Evolutionary conservation across 345 rosid species (phyloP).

Genomic region (Viola odorata): DNA sequence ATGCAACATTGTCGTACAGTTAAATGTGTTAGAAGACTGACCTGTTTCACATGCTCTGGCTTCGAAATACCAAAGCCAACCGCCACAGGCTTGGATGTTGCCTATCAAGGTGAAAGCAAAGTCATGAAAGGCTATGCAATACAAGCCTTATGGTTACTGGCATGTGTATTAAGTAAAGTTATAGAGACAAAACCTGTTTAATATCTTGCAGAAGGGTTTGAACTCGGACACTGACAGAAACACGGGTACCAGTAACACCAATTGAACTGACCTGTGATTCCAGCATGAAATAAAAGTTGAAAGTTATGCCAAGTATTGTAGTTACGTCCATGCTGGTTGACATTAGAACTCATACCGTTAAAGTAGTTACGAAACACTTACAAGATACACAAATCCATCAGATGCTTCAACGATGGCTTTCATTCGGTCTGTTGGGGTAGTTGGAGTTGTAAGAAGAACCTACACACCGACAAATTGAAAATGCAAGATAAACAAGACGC

Average conservation of each 20-base stretch:
- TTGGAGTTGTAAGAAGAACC: slow-evolving; percentile 88
- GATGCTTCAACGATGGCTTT: slow-evolving; percentile 74
- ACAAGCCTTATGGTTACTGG: not conserved
- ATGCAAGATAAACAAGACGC: not conserved
- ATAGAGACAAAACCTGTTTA: slow-evolving; percentile 43
- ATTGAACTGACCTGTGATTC: slow-evolving; percentile 63
- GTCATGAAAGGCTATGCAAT: not conserved
- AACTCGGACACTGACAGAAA: slow-evolving; percentile 58
- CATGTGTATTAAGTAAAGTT: not conserved
- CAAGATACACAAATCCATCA: slow-evolving; percentile 84
- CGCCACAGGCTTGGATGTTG: slow-evolving; percentile 66
- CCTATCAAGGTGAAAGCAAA: slow-evolving; percentile 24
- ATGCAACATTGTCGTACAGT: not conserved
- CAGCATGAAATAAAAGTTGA: slow-evolving; percentile 8
- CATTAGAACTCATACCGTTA: not conserved
- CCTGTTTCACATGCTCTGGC: slow-evolving; percentile 81
- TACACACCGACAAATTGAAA: slow-evolving; percentile 9
- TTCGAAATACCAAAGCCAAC: slow-evolving; percentile 81
- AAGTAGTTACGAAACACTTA: slow-evolving; percentile 29
- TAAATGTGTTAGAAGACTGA: slow-evolving; percentile 18
- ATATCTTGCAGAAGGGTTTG: slow-evolving; percentile 60
- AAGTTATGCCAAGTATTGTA: not conserved
- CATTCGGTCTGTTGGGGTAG: slow-evolving; percentile 72
- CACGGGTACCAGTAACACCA: slow-evolving; percentile 89
- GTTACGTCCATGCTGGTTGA: not conserved